A percentile compares a stretch with the other conserved stretches of the same genome.
phyloP scores from a whole-genome alignment of 192 early-diverging fungal genomes.

The Endogone sp. region DNA sequence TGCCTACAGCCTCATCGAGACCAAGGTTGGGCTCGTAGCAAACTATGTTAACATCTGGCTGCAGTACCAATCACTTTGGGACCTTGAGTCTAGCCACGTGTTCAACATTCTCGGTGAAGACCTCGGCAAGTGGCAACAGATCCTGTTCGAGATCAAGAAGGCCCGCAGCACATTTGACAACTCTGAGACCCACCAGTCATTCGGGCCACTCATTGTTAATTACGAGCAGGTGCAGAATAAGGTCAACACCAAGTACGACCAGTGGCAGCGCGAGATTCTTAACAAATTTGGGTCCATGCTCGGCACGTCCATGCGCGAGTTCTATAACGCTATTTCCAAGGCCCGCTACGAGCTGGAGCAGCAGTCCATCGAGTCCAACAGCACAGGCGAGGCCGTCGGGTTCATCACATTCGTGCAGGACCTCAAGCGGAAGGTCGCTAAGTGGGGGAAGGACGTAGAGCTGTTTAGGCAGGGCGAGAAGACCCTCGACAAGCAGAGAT shows the following conservation, averaged over 20 bases:
- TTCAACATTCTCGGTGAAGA: conserved; percentile 83
- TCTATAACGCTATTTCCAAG: conserved; percentile 70
- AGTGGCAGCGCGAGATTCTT: conserved; percentile 95
- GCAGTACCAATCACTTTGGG: conserved; percentile 98
- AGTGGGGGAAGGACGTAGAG: conserved; percentile 82
- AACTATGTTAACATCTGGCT: conserved; percentile 94
- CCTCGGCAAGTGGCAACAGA: conserved; percentile 87
- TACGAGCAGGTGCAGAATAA: conserved; percentile 99
- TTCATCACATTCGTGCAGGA: conserved; percentile 97
- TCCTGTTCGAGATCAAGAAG: conserved; percentile 91
- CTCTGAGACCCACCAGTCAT: conserved; percentile 81
- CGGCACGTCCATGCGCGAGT: conserved; percentile 74
- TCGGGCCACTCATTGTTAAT: conserved; percentile 85
- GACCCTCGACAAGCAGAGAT: conserved; percentile 89
- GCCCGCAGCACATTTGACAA: conserved; percentile 96
- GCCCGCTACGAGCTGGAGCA: conserved; percentile 85
- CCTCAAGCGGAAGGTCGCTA: conserved; percentile 75
- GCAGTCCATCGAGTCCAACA: conserved; percentile 75
- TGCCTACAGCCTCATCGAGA: conserved; percentile 85
- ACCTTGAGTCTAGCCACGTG: conserved; percentile 85
- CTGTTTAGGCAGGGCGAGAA: conserved; percentile 90
- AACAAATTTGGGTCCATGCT: conserved; percentile 86
- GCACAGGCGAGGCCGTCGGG: conserved; percentile 86
- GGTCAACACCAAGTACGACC: conserved; percentile 96
- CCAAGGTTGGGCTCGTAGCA: conserved; percentile 66